Percentiles rank a stretch among this genome's conserved stretches.
These are phyloP conservation scores for Taphrina populina DNA, from an alignment of 1,139 yeast genomes.

Conservation along the genomic window DNA sequence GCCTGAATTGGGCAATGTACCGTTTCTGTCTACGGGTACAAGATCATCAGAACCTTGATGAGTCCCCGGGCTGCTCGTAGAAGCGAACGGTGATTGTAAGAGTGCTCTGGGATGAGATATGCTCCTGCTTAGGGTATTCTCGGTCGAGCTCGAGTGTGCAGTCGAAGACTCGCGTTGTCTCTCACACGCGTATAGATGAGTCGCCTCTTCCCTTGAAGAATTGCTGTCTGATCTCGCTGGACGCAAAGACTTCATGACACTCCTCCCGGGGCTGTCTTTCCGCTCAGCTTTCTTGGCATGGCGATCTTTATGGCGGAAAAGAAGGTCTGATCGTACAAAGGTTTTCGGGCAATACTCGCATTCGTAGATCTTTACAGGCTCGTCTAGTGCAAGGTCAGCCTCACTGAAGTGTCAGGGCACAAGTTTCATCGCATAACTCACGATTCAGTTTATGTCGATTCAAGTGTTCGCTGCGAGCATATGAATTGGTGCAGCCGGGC, in stretches of 20 bases:
- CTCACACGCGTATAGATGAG: background rate
- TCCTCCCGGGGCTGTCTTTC: background rate
- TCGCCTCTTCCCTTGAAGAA: slow-evolving; percentile 13
- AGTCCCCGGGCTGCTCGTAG: background rate
- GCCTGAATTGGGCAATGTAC: background rate
- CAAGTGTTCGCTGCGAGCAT: slow-evolving; percentile 30
- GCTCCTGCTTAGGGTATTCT: background rate
- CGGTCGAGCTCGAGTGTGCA: slow-evolving; percentile 7
- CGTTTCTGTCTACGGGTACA: slow-evolving; percentile 2
- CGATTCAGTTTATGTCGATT: slow-evolving; percentile 31
- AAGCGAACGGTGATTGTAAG: slow-evolving; percentile 29
- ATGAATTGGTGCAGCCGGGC: slow-evolving; percentile 31
- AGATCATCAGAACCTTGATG: slow-evolving; percentile 1
- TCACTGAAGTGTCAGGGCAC: background rate
- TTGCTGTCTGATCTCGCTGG: slow-evolving; percentile 29
- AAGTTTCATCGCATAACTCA: background rate
- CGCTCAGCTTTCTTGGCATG: slow-evolving; percentile 14
- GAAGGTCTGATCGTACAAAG: slow-evolving; percentile 27
- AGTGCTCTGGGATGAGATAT: slow-evolving; percentile 18
- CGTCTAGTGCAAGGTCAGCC: background rate
- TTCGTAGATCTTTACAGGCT: slow-evolving; percentile 27
- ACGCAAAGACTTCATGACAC: slow-evolving; percentile 11
- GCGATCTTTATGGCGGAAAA: slow-evolving; percentile 31
- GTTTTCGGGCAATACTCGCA: slow-evolving; percentile 32
- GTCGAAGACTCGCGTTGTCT: background rate